A percentile compares a stretch with the other conserved stretches of the same genome.
Evolutionary conservation across 129 eudicot genomes (phyloP).

Genomic region (Centaurea solstitialis): DNA sequence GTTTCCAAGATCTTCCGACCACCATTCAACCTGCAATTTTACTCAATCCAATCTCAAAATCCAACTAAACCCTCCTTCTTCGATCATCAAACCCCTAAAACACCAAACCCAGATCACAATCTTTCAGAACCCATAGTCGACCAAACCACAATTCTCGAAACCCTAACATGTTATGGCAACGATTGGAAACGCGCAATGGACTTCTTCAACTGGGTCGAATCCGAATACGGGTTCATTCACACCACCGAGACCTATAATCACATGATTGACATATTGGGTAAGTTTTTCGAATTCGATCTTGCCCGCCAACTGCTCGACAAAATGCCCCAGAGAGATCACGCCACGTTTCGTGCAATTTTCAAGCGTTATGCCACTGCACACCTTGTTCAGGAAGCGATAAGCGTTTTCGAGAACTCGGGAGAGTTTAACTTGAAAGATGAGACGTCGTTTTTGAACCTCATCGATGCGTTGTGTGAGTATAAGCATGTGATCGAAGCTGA

Average conservation of each 20-base stretch:
- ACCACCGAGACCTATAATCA: conserved; percentile 67
- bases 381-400: conserved; percentile 76
- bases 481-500: conserved; percentile 95
- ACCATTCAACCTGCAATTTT: conserved; percentile 8
- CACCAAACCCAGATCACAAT: conserved; percentile 11
- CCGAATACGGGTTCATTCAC: conserved; percentile 59
- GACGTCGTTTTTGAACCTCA: conserved; percentile 63
- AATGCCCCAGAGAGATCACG: conserved; percentile 58
- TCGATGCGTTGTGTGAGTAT: conserved; percentile 92
- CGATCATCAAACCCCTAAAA: conserved; percentile 20
- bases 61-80: conserved; percentile 4
- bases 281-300: conserved; percentile 76
- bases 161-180: conserved; percentile 68
- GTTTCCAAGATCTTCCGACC: conserved; percentile 16
- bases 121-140: conserved; percentile 27
- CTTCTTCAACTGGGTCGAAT: conserved; percentile 83
- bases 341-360: conserved; percentile 70
- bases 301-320: conserved; percentile 55
- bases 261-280: conserved; percentile 75
- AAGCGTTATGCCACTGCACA: conserved; percentile 82
- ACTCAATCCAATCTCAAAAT: conserved; percentile 9
- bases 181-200: conserved; percentile 82
- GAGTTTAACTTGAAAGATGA: conserved; percentile 72
- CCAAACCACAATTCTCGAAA: conserved; percentile 50
- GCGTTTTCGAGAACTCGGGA: conserved; percentile 37